Evolutionary conservation across 1,139 yeast genomes (phyloP).

Genomic region (Pichia sp.): DNA sequence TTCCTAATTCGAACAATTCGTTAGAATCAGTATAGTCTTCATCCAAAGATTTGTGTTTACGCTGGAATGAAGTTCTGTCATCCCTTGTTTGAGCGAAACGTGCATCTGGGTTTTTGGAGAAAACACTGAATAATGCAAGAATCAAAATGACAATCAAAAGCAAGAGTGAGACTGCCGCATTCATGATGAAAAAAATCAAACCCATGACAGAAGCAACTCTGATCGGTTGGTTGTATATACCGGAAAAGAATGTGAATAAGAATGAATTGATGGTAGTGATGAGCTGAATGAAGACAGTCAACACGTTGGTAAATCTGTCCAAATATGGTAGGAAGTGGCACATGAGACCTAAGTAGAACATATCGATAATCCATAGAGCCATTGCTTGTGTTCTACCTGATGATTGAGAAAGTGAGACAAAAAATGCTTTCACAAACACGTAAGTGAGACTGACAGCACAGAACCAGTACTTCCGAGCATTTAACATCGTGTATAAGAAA

Average conservation of each 20-base stretch:
- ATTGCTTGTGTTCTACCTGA: conserved; percentile 69
- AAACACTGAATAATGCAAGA: conserved; percentile 50
- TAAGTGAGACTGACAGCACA: conserved; percentile 55
- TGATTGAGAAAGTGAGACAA: conserved; percentile 64
- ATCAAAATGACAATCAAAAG: conserved; percentile 58
- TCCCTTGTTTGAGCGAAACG: conserved; percentile 80
- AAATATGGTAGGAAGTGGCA: conserved; percentile 61
- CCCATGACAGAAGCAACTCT: conserved; percentile 73
- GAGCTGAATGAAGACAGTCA: conserved; percentile 59
- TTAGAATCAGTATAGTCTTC: conserved; percentile 34
- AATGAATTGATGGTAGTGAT: conserved; percentile 68
- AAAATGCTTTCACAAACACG: conserved; percentile 53
- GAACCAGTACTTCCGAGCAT: conserved; percentile 73
- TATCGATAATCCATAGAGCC: conserved; percentile 60
- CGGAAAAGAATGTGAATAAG: conserved; percentile 68
- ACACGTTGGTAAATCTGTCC: conserved; percentile 66
- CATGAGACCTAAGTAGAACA: conserved; percentile 55
- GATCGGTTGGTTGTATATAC: conserved; percentile 64
- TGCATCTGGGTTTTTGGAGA: conserved; percentile 76
- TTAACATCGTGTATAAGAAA: conserved; percentile 77
- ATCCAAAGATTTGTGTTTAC: conserved; percentile 35
- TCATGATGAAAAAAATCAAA: conserved; percentile 70
- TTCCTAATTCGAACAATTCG: conserved; percentile 62
- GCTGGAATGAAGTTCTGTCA: conserved; percentile 79
- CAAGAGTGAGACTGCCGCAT: conserved; percentile 71